A percentile compares a stretch with the other conserved stretches of the same genome.
These are phyloP conservation scores for Hypoxylon crocopeplum DNA, from an alignment of 495 filamentous ascomycete species.

Conservation along the genomic window DNA sequence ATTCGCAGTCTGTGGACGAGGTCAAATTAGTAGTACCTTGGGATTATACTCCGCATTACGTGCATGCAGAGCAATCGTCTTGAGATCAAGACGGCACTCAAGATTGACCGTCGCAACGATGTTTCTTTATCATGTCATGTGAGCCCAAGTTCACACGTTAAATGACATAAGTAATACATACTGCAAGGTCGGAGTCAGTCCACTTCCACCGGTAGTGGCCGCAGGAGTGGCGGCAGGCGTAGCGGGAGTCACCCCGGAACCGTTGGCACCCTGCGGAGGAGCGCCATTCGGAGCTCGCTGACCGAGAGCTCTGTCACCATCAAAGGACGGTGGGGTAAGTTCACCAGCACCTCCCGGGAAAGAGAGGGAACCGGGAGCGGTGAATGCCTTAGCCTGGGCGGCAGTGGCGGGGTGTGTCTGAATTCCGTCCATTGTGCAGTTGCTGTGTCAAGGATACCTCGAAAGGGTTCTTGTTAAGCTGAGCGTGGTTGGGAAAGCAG, in stretches of 20 bases:
- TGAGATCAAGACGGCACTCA: constrained; percentile 95
- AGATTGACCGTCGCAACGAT: constrained; percentile 99
- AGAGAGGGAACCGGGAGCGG: constrained; percentile 84
- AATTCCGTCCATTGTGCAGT: constrained; percentile 77
- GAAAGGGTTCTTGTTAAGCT: constrained; percentile 9
- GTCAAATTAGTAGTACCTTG: constrained; percentile 74
- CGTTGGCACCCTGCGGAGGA: constrained; percentile 64
- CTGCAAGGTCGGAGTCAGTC: constrained; percentile 97
- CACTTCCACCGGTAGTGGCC: constrained; percentile 78
- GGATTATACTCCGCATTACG: constrained; percentile 99
- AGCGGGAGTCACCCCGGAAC: constrained; percentile 90
- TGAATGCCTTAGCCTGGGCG: constrained; percentile 89
- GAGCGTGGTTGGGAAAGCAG: constrained; percentile 10
- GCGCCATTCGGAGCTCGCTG: constrained; percentile 59
- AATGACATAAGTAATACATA: constrained; percentile 69
- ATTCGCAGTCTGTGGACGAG: constrained; percentile 38
- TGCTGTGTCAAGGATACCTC: too few relatives aligned
- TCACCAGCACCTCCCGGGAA: constrained; percentile 86
- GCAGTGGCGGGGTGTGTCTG: constrained; percentile 89
- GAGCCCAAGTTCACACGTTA: constrained; percentile 57
- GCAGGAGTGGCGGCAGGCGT: constrained; percentile 95
- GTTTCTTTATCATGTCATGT: constrained; percentile 82
- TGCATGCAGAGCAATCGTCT: constrained; percentile 98
- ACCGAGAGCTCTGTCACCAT: constrained; percentile 60
- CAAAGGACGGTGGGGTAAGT: constrained; percentile 69